Evolutionary conservation across 306 rosid genomes (phyloP).

Genomic region (Cucurbita maxima): DNA sequence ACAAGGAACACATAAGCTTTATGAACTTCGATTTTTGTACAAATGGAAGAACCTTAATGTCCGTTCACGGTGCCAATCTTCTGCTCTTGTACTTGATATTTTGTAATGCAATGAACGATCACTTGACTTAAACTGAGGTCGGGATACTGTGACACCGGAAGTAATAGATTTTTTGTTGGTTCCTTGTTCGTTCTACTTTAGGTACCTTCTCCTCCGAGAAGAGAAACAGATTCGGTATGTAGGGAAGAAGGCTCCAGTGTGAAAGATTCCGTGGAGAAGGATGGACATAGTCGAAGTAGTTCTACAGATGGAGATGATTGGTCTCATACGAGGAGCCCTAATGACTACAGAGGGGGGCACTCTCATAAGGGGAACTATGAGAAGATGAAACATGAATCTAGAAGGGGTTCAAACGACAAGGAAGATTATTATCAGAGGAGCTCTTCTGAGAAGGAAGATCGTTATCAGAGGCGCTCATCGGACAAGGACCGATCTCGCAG

Average conservation of each 20-base stretch:
- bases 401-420: constrained; percentile 3
- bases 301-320: constrained; percentile 21
- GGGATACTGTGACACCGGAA: not conserved
- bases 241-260: constrained; percentile 24
- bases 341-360: constrained; percentile 13
- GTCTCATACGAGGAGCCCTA: constrained; percentile 17
- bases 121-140: not conserved
- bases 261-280: constrained; percentile 23
- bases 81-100: not conserved
- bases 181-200: constrained; percentile 9
- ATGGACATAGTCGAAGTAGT: constrained; percentile 16
- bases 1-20: not conserved
- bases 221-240: constrained; percentile 24
- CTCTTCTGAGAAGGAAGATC: constrained; percentile 13
- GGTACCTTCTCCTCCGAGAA: constrained; percentile 83
- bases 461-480: constrained; percentile 7
- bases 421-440: constrained; percentile 13
- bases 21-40: not conserved
- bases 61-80: not conserved
- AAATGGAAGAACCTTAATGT: not conserved
- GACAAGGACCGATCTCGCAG: constrained; percentile 18
- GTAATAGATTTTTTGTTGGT: not conserved
- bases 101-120: not conserved
- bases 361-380: constrained; percentile 6
- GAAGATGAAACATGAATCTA: not conserved